phyloP scores from a whole-genome alignment of 2,329 filamentous ascomycete genomes.

The Talaromyces amestolkiae region DNA sequence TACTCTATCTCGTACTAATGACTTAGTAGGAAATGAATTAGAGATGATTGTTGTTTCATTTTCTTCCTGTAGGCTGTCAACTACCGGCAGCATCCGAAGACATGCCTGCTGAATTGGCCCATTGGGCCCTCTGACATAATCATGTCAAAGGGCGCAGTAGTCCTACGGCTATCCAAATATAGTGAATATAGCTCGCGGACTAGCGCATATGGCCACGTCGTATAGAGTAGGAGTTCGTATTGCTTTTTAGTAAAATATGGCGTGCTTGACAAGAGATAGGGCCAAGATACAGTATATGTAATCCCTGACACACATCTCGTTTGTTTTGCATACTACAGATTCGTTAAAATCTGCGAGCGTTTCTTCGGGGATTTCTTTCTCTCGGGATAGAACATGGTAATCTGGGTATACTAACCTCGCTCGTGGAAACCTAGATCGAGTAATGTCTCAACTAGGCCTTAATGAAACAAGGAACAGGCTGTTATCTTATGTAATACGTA shows the following conservation, averaged over 20 bases:
- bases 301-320: background rate
- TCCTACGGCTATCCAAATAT: background rate
- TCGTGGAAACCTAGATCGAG: background rate
- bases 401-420: background rate
- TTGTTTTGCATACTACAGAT: background rate
- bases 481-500: background rate
- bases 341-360: background rate
- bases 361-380: background rate
- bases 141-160: background rate
- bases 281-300: background rate
- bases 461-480: background rate
- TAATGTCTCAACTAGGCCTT: background rate
- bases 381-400: background rate
- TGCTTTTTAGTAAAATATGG: too few species aligned
- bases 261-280: background rate
- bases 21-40: background rate
- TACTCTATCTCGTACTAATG: background rate
- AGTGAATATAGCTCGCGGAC: background rate
- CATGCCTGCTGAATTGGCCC: background rate
- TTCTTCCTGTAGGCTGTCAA: background rate
- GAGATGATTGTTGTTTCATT: background rate
- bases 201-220: background rate
- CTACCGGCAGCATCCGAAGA: background rate
- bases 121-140: too few species aligned
- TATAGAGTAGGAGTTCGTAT: background rate